Evolutionary conservation across 352 stramenopile species (phyloP), one percentile per base, ranked within the genome.

Genomic region (Paralagenidium karlingii): DNA sequence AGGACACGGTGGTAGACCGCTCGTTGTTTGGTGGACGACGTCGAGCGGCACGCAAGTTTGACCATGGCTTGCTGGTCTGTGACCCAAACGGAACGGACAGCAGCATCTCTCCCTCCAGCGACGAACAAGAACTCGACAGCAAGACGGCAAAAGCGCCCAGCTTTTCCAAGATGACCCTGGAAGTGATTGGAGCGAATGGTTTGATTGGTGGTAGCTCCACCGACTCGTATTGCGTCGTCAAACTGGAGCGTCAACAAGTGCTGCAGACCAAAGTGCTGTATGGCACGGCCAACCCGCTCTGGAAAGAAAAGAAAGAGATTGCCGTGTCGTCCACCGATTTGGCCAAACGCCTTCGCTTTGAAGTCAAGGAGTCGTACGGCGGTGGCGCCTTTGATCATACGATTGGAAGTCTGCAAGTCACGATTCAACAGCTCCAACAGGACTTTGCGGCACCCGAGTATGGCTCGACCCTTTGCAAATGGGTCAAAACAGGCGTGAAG

Each of bases 251-350:
- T 24, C 63, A 68, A 12, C 58, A 71, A 31, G 49, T 92, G 8
- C 58, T 92, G 41, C 64, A 63, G 31, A 92, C 78, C 6, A 53
- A 65, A 6, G 61, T 86, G n/a, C 51, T 92, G 20, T 92, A 89
- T 60, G 86, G 86, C 46, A 89, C 78, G 3, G 50, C 82, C 8
- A 92, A 92, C 40, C 78, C 78, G 1, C 49, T 79, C 21, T 92
- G 78, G 78, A 54, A 84, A 26, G 75, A 86, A 47, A 84, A 82
- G 45, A 68, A 51, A 1, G 60, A 87, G 32, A 15, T 83, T 2
- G 68, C 51, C 8, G 26, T 40, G 8, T 53, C 60, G 36, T 31
- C 82, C 20, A 68, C 63, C 2, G 66, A 69, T 5, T 51, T 53
- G 0, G 74, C 82, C 40, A 50, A 67, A 10, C 68, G 78, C 24